A percentile compares a stretch with the other conserved stretches of the same genome.
Conservation (phyloP, 257 asterid species). For the Capsicum baccatum region DNA sequence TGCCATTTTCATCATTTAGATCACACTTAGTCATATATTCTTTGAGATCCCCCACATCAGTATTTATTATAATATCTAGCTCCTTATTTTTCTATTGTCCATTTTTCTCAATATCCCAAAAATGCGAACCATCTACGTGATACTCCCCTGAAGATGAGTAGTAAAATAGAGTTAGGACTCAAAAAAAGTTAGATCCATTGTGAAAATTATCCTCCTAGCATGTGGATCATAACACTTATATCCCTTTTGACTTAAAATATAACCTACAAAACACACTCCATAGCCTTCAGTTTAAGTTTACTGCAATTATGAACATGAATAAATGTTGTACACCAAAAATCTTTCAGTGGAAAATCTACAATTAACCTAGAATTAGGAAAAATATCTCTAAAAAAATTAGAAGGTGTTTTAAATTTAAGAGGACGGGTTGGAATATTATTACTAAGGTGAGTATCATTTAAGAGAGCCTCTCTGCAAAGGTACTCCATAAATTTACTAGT, state of each 20-base stretch:
- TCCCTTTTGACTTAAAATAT: too few relatives aligned
- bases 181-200: conserved; percentile 24
- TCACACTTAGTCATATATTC: too few relatives aligned
- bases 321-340: too few relatives aligned
- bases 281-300: too few relatives aligned
- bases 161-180: background rate
- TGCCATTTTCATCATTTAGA: too few relatives aligned
- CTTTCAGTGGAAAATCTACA: too few relatives aligned
- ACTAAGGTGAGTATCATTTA: background rate
- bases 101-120: background rate
- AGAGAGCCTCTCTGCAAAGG: background rate
- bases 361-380: too few relatives aligned
- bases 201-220: background rate
- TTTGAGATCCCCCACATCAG: too few relatives aligned
- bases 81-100: background rate
- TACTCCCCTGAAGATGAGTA: background rate
- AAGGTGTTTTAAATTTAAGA: background rate
- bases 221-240: too few relatives aligned
- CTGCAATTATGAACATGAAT: too few relatives aligned
- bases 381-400: background rate
- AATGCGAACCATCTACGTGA: background rate
- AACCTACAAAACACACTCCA: too few relatives aligned
- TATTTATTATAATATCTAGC: too few relatives aligned
- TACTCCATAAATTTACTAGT: background rate
- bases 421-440: background rate